Evolutionary conservation across 2,329 filamentous ascomycete species (phyloP), one percentile per base, ranked within the genome.

Genomic region (Diaporthe citri): DNA sequence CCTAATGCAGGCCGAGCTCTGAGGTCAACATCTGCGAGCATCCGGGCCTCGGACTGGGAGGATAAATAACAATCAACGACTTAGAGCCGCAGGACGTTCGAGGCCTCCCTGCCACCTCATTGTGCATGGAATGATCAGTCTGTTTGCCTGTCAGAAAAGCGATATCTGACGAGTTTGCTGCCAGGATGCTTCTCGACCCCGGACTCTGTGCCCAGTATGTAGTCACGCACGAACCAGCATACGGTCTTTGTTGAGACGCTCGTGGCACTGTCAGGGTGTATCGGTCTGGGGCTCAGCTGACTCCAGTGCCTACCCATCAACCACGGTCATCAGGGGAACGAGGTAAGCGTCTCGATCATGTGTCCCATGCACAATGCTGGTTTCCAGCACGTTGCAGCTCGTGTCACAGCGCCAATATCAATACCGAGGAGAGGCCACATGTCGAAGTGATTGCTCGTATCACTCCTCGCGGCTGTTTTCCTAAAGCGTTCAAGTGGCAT

Each of bases 131-230:
- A 72, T 64, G 71, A 72, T 55, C 46, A 34, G 57, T 56, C 59
- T 55, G 46, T 20, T 72, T 55, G 39, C 41, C 22, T 57, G 57
- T 72, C 22, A 72, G 67, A 72, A 72, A 72, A 62, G 71, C 59
- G 59, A 72, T 75, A 75, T 72, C 57, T 72, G 73, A 75, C 69
- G 22, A 57, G 28, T 56, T 48, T n/a, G 25, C n/a, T 72, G 57
- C 57, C 59, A 64, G 57, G 34, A n/a, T 48, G 59, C 46, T 34
- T 51, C 39, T 43, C 22, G 51, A 43, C 57, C 57, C 57, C 71
- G 48, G 71, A 46, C 36, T 46, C 46, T 52, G 36, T 34, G 48
- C 57, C 46, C n/a, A 36, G 70, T n/a, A n/a, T 43, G 31, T 10
- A 72, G 10, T 48, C 28, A 72, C 71, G 71, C 71, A 64, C 57